phyloP scores from a whole-genome alignment of 164 flowering plant genomes.

The Vitis labrusca region DNA sequence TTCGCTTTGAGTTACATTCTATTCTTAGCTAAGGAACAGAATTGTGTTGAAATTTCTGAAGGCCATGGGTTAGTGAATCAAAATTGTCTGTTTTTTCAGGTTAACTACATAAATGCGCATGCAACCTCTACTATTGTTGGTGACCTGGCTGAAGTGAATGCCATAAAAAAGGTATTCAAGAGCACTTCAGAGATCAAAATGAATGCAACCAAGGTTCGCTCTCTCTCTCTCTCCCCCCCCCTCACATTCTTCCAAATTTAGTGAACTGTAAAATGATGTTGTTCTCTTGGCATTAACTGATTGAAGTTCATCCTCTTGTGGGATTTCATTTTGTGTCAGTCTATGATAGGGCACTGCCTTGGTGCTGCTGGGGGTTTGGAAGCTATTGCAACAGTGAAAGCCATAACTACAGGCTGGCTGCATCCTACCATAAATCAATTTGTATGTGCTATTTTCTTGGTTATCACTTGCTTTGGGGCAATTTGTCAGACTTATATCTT shows the following conservation, averaged over 20 bases:
- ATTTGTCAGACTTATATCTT: too few relatives aligned
- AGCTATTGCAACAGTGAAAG: slow-evolving; percentile 92
- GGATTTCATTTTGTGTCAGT: slow-evolving; percentile 43
- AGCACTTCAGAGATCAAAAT: slow-evolving; percentile 79
- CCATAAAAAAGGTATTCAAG: slow-evolving; percentile 89
- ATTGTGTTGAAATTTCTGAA: not conserved
- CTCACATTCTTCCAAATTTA: not conserved
- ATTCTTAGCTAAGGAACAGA: too few relatives aligned
- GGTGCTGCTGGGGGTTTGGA: slow-evolving; percentile 97
- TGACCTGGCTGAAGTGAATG: slow-evolving; percentile 95
- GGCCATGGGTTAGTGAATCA: too few relatives aligned
- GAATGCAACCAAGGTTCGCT: slow-evolving; percentile 82
- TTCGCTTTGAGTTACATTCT: not conserved
- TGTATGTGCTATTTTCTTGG: slow-evolving; percentile 42
- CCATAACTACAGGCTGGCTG: slow-evolving; percentile 87
- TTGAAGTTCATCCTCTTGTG: not conserved
- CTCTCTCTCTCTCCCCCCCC: not conserved
- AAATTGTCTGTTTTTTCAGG: slow-evolving; percentile 42
- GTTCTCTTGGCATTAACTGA: not conserved
- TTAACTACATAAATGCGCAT: slow-evolving; percentile 95
- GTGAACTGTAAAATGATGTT: not conserved
- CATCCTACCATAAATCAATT: slow-evolving; percentile 90
- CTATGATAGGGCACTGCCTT: slow-evolving; percentile 95
- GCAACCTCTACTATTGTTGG: slow-evolving; percentile 94
- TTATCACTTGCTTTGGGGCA: too few relatives aligned